Conservation (phyloP, 129 eudicot species). For the Solidago caesia region DNA sequence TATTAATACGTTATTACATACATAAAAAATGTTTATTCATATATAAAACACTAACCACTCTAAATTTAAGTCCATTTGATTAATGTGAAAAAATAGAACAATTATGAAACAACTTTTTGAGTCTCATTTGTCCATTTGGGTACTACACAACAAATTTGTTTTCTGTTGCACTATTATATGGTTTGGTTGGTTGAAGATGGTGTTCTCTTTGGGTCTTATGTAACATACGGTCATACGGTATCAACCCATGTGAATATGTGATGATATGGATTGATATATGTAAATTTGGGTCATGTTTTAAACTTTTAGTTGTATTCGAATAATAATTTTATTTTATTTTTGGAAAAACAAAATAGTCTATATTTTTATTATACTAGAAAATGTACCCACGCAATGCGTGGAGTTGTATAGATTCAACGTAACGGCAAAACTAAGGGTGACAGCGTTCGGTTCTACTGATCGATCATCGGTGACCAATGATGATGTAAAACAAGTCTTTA, state of each 20-base stretch:
- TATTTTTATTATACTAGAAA: too few species aligned
- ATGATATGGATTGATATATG: not conserved
- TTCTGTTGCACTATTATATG: not conserved
- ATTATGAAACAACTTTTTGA: not conserved
- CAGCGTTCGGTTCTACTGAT: too few species aligned
- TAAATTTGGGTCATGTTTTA: not conserved
- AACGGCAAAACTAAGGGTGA: too few species aligned
- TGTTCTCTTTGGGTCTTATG: conserved; percentile 5
- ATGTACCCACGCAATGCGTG: too few species aligned
- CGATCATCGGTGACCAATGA: too few species aligned
- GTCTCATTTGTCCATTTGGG: not conserved
- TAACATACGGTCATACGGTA: not conserved
- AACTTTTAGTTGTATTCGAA: not conserved
- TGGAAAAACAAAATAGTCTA: not conserved
- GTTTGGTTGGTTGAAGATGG: not conserved
- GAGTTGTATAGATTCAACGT: too few species aligned
- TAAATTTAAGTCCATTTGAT: too few species aligned
- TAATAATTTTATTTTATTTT: too few species aligned
- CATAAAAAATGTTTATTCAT: too few species aligned
- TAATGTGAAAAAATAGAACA: not conserved
- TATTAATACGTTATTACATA: too few species aligned
- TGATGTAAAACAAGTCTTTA: too few species aligned
- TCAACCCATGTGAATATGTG: conserved; percentile 2
- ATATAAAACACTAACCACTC: too few species aligned
- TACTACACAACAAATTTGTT: not conserved